Evolutionary conservation across 257 asterid genomes (phyloP).

Genomic region (Gynochthodes officinalis): DNA sequence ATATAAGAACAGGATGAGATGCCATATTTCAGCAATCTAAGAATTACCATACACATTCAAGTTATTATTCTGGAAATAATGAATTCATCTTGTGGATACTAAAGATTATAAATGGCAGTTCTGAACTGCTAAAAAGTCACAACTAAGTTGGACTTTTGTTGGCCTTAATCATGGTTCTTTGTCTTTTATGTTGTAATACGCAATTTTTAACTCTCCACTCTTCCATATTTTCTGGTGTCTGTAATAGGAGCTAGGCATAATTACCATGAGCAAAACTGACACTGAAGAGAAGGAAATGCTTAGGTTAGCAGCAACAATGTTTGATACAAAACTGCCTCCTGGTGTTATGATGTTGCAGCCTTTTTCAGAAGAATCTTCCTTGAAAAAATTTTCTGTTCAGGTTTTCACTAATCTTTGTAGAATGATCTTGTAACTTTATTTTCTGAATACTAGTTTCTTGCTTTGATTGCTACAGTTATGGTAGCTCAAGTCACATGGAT

Average conservation of each 20-base stretch:
- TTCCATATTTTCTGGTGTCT: not conserved
- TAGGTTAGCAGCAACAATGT: constrained; percentile 81
- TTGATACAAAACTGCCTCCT: constrained; percentile 94
- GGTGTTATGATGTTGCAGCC: constrained; percentile 92
- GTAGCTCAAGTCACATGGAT: constrained; percentile 2
- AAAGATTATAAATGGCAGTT: not conserved
- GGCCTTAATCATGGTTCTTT: not conserved
- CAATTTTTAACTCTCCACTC: not conserved
- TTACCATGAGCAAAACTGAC: constrained; percentile 60
- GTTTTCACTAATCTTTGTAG: constrained; percentile 33
- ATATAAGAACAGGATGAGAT: not conserved
- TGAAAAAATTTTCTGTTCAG: constrained; percentile 77
- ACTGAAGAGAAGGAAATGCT: constrained; percentile 75
- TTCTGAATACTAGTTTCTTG: not conserved
- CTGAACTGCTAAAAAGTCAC: not conserved
- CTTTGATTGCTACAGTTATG: not conserved
- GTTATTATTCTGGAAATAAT: not conserved
- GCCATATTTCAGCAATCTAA: not conserved
- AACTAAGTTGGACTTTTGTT: not conserved
- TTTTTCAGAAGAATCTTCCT: constrained; percentile 88
- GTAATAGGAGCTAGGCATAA: constrained; percentile 80
- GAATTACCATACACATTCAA: not conserved
- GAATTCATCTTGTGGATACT: not conserved
- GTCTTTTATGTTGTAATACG: not conserved
- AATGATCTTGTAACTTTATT: not conserved